These are phyloP conservation scores for Leptographium flavum DNA, from an alignment of 2,329 filamentous ascomycete genomes.

Conservation along the genomic window DNA sequence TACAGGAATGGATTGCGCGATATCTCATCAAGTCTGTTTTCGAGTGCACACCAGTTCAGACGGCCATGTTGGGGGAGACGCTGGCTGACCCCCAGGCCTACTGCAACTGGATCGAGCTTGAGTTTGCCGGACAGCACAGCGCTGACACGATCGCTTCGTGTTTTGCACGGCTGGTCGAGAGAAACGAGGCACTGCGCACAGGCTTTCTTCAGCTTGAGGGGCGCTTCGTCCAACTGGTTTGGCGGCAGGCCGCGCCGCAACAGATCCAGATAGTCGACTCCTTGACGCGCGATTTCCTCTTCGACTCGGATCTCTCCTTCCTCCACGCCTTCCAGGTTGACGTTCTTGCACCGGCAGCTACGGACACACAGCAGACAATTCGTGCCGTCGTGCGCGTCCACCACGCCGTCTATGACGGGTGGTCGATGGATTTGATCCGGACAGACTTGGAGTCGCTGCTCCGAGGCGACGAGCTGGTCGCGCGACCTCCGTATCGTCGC, in stretches of 20 bases:
- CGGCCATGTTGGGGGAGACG: constrained; percentile 70
- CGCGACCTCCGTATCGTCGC: constrained; percentile 44
- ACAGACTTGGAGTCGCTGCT: constrained; percentile 48
- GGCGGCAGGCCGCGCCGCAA: constrained; percentile 30
- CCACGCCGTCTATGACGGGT: constrained; percentile 85
- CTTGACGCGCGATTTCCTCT: constrained; percentile 23
- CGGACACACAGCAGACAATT: constrained; percentile 1
- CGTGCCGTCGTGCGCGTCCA: constrained; percentile 47
- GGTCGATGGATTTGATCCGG: constrained; percentile 67
- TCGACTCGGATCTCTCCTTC: constrained; percentile 22
- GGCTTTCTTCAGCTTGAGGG: constrained; percentile 50
- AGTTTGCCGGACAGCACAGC: constrained; percentile 26
- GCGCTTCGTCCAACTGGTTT: constrained; percentile 49
- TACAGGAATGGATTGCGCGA: background rate
- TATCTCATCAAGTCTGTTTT: constrained; percentile 2
- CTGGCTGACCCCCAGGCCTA: constrained; percentile 45
- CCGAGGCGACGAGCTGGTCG: constrained; percentile 11
- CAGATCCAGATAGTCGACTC: constrained; percentile 28
- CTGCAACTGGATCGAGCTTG: constrained; percentile 62
- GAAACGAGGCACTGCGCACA: constrained; percentile 57
- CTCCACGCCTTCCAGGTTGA: constrained; percentile 50
- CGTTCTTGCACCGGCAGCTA: constrained; percentile 18
- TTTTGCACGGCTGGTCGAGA: constrained; percentile 31
- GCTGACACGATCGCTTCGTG: constrained; percentile 28
- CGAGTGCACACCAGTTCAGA: constrained; percentile 59